These are phyloP conservation scores for Aurifilum marmelostoma DNA, from an alignment of 2,329 filamentous ascomycete species.

Conservation along the genomic window DNA sequence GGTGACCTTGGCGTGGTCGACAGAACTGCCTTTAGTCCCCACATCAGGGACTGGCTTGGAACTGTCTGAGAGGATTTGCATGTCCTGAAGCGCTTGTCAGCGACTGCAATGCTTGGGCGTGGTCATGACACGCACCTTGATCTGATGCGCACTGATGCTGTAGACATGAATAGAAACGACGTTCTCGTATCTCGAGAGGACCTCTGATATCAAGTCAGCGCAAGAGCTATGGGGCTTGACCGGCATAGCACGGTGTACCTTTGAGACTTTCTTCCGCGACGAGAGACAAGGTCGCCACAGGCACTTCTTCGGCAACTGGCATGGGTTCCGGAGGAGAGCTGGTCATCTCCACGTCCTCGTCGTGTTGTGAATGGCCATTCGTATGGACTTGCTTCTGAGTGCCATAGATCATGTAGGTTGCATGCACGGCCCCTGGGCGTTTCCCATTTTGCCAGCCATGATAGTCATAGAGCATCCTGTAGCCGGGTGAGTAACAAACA, in stretches of 20 bases:
- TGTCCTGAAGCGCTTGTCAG: slow-evolving; percentile 46
- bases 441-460: slow-evolving; percentile 76
- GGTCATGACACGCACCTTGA: slow-evolving; percentile 54
- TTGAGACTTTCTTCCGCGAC: slow-evolving; percentile 74
- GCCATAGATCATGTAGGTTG: slow-evolving; percentile 88
- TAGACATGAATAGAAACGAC: slow-evolving; percentile 85
- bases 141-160: slow-evolving; percentile 72
- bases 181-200: slow-evolving; percentile 69
- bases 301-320: slow-evolving; percentile 52
- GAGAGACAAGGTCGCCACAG: slow-evolving; percentile 65
- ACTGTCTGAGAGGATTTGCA: slow-evolving; percentile 72
- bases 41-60: slow-evolving; percentile 64
- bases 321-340: slow-evolving; percentile 65
- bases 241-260: slow-evolving; percentile 46
- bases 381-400: slow-evolving; percentile 51
- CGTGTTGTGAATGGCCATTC: slow-evolving; percentile 40
- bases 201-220: slow-evolving; percentile 51
- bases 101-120: background rate
- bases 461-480: slow-evolving; percentile 85
- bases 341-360: slow-evolving; percentile 71
- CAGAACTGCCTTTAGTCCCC: slow-evolving; percentile 60
- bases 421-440: slow-evolving; percentile 75
- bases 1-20: slow-evolving; percentile 63
- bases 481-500: slow-evolving; percentile 4
- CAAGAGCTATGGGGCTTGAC: background rate